Evolutionary conservation across 2,329 filamentous ascomycete species (phyloP), one percentile per base, ranked within the genome.

Genomic region (Trichoderma sp.): DNA sequence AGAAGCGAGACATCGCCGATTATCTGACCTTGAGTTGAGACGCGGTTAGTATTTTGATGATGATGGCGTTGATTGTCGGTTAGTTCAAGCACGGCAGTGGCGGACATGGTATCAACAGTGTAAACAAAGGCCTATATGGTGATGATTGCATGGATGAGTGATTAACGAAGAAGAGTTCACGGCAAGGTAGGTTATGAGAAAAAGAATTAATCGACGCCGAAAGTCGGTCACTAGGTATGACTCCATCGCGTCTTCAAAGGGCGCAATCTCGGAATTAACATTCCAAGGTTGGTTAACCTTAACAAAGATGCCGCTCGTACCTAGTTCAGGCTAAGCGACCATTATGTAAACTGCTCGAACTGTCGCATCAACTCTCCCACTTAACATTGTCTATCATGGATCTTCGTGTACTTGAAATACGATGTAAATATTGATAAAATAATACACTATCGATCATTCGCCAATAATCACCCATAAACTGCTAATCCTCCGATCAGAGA

Each of bases 391-490:
- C 41, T 4, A n/a, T 45, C 41, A 9, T n/a, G 3, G 41, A 45
- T 4, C 0, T 4, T n/a, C 1, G 4, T n/a, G 1, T 2, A 9
- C 1, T 18, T 18, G 1, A 45, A 7, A 45, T 18, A 4, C 16
- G 6, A 18, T 45, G 4, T 3, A 45, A 2, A 45, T 0, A 1
- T 45, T 6, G 16, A 2, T 45, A 45, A n/a, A 45, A 45, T n/a
- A 45, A n/a, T n/a, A 45, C 7, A 4, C 0, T 9, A 45, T 45
- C 3, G 27, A 7, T 0, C 1, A n/a, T 45, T 45, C 41, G 41
- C 0, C 16, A n/a, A n/a, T 45, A 1, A 45, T 2, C 3, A 18
- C 3, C 7, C 38, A 18, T 18, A 7, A 41, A 0, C 38, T 41
- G 1, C 16, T 8, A 41, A 18, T 18, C 14, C 14, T 1, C 14